These are phyloP conservation scores for Apiotrichum siamense DNA, from an alignment of 1,284 basidiomycete genomes.

Conservation along the genomic window DNA sequence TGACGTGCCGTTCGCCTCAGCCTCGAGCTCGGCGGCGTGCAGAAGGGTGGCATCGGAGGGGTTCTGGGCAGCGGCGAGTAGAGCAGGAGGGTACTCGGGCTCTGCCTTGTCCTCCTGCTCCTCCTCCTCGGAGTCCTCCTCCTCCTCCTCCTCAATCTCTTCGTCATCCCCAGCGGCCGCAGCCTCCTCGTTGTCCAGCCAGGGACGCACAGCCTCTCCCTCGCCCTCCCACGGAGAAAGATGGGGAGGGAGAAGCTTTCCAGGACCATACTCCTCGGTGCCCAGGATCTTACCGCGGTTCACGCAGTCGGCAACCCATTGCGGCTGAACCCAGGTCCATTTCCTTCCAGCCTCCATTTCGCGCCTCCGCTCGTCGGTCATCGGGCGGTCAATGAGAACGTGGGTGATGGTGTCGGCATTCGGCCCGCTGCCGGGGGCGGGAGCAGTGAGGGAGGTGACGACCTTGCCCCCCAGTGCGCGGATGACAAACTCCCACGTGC, in stretches of 20 bases:
- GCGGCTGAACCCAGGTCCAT: slow-evolving; percentile 89
- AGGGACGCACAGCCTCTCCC: slow-evolving; percentile 58
- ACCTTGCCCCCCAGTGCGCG: slow-evolving; percentile 86
- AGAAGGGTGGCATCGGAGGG: slow-evolving; percentile 64
- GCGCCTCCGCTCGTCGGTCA: slow-evolving; percentile 52
- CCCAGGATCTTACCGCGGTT: slow-evolving; percentile 79
- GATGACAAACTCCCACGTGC: slow-evolving; percentile 91
- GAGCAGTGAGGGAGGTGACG: slow-evolving; percentile 72
- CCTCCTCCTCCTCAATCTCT: slow-evolving; percentile 41
- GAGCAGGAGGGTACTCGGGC: slow-evolving; percentile 49
- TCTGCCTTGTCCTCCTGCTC: slow-evolving; percentile 42
- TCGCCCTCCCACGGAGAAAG: slow-evolving; percentile 88
- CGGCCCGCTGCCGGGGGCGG: slow-evolving; percentile 49
- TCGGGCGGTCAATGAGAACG: slow-evolving; percentile 88
- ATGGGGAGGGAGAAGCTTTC: slow-evolving; percentile 85
- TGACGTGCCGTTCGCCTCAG: slow-evolving; percentile 82
- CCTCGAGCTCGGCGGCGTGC: slow-evolving; percentile 85
- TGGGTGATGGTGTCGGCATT: slow-evolving; percentile 82
- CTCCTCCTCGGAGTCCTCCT: slow-evolving; percentile 41
- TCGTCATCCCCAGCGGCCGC: slow-evolving; percentile 48
- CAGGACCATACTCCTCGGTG: slow-evolving; percentile 81
- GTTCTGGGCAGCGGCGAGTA: slow-evolving; percentile 55
- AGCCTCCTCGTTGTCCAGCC: slow-evolving; percentile 46
- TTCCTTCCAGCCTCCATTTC: slow-evolving; percentile 60
- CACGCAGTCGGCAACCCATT: slow-evolving; percentile 96